Evolutionary conservation across 495 filamentous ascomycete genomes (phyloP), one percentile per base, ranked within the genome.

Genomic region (Thermothielavioides terrestris): DNA sequence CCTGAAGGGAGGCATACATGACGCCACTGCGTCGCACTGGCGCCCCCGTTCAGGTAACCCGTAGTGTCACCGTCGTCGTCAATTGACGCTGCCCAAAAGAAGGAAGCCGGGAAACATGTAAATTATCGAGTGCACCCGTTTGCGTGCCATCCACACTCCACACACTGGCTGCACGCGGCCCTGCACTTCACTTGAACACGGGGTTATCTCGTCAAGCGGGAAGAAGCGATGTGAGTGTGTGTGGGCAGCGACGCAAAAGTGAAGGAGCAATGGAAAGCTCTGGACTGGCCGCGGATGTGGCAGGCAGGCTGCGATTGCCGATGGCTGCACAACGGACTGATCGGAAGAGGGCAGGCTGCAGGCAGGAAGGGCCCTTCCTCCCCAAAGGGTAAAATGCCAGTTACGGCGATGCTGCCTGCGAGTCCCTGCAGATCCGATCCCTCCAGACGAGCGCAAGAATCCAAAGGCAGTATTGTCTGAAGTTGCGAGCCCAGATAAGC

Each of bases 381-480:
- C n/a, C 17, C 40, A 4, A 5, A n/a, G n/a, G n/a, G 6, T 20
- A 18, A 10, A 14, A 28, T 3, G 8, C 14, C 15, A 32, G 10
- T 31, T 10, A 14, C 27, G 27, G n/a, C 22, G 42, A 44, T 44
- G 18, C 21, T 22, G 23, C 6, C 18, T 32, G 28, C 3, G 42
- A 44, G 27, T 44, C 42, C 42, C 42, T 44, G 42, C 42, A 44
- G 42, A 44, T 44, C 42, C 14, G 42, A 44, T 44, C 42, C 14
- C 28, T 22, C 27, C 27, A 44, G 27, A 21, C 4, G 27, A 28
- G 11, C 27, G 40, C 40, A 30, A 42, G 40, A 42, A 15, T 42
- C 39, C n/a, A 11, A 11, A 20, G 17, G 14, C n/a, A 28, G n/a
- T n/a, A n/a, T 15, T 40, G 20, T 40, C 38, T 26, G 21, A 26